A percentile compares a stretch with the other conserved stretches of the same genome.
Evolutionary conservation across 2,329 filamentous ascomycete genomes (phyloP).

Genomic region (Pseudogymnoascus sp.): DNA sequence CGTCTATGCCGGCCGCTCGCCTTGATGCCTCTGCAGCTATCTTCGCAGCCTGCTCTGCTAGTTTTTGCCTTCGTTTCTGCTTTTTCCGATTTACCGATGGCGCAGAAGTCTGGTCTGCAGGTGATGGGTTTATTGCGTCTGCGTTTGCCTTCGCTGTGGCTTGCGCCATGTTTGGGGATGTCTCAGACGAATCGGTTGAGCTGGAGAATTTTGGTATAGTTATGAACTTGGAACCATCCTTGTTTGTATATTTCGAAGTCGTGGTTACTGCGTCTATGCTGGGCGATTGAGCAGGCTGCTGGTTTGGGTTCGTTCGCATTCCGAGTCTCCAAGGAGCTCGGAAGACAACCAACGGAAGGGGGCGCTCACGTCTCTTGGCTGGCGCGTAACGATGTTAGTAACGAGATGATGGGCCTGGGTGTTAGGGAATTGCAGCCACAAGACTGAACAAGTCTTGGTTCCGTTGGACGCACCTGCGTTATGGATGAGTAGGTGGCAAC

Average conservation of each 20-base stretch:
- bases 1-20: neutral
- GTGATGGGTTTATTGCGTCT: constrained; percentile 20
- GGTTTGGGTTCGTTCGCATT: constrained; percentile 48
- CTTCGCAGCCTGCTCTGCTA: constrained; percentile 50
- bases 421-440: neutral
- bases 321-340: constrained; percentile 20
- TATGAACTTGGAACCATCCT: constrained; percentile 63
- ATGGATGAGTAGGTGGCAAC: constrained; percentile 8
- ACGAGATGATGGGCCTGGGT: neutral
- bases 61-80: constrained; percentile 83
- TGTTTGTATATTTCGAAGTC: constrained; percentile 55
- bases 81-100: constrained; percentile 80
- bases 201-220: constrained; percentile 51
- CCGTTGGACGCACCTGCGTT: constrained; percentile 2
- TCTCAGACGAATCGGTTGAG: constrained; percentile 43
- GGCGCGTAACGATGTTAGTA: neutral
- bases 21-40: constrained; percentile 22
- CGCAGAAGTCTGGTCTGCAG: constrained; percentile 30
- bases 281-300: constrained; percentile 41
- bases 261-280: constrained; percentile 43
- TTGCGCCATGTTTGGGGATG: constrained; percentile 40
- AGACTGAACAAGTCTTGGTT: neutral
- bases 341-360: constrained; percentile 2
- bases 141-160: constrained; percentile 26
- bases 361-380: neutral